Percentiles rank a stretch among this genome's conserved stretches.
Evolutionary conservation across 352 stramenopile genomes (phyloP).

Genomic region (Pythium brachiatum): DNA sequence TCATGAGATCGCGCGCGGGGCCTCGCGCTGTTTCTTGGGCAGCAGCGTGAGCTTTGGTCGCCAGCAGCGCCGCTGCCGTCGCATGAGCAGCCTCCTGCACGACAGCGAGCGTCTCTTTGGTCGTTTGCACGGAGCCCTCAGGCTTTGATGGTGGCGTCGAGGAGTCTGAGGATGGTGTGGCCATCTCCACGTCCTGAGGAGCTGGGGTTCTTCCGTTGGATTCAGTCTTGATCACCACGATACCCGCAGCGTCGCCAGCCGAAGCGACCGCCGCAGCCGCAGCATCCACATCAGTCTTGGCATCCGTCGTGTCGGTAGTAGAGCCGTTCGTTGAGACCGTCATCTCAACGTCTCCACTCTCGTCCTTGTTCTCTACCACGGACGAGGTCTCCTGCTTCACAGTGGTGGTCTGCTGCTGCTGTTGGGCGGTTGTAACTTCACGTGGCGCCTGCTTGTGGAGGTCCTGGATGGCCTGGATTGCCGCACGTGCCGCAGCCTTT

Average conservation of each 20-base stretch:
- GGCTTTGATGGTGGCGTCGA: neutral
- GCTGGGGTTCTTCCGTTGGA: slow-evolving; percentile 17
- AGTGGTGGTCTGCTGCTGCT: neutral
- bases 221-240: slow-evolving; percentile 28
- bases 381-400: slow-evolving; percentile 7
- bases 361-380: slow-evolving; percentile 1
- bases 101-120: slow-evolving; percentile 60
- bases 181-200: slow-evolving; percentile 39
- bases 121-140: slow-evolving; percentile 17
- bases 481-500: slow-evolving; percentile 64
- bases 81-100: slow-evolving; percentile 60
- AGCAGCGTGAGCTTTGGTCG: slow-evolving; percentile 45
- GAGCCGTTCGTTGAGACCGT: slow-evolving; percentile 4
- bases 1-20: slow-evolving; percentile 49
- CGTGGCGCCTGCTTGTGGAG: slow-evolving; percentile 47
- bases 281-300: slow-evolving; percentile 31
- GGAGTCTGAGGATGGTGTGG: neutral
- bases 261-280: slow-evolving; percentile 38
- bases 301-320: neutral
- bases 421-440: neutral
- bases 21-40: slow-evolving; percentile 40
- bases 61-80: slow-evolving; percentile 58
- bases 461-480: slow-evolving; percentile 58
- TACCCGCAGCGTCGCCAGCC: slow-evolving; percentile 39
- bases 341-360: slow-evolving; percentile 19